A percentile compares a stretch with the other conserved stretches of the same genome.
Conservation (phyloP, 2,329 filamentous ascomycete genomes). For the Aspergillus neoniger region DNA sequence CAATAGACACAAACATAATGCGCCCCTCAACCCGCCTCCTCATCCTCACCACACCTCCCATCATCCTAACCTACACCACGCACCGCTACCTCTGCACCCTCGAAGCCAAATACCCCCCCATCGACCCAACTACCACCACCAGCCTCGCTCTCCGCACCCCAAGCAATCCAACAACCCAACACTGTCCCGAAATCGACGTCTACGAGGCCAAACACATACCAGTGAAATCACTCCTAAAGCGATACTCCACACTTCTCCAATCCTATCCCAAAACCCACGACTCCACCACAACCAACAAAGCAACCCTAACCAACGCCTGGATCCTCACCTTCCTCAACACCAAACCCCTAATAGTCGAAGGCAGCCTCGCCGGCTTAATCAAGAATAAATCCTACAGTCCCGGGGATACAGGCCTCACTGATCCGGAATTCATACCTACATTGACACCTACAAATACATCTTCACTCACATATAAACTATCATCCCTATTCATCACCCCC, state of each 20-base stretch:
- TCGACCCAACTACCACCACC: conserved; percentile 17
- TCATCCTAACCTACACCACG: conserved; percentile 21
- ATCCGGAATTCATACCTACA: neutral
- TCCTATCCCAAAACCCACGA: neutral
- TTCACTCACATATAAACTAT: no score
- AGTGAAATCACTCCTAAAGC: conserved; percentile 14
- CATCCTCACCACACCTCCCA: conserved; percentile 17
- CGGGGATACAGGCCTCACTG: conserved; percentile 21
- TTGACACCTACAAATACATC: conserved; percentile 8
- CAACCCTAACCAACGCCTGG: conserved; percentile 25
- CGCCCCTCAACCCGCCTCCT: conserved; percentile 2
- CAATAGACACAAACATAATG: neutral
- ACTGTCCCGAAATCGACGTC: conserved; percentile 28
- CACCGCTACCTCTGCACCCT: conserved; percentile 26
- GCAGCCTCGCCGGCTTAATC: conserved; percentile 21
- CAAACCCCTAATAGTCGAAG: conserved; percentile 21
- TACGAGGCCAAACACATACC: conserved; percentile 26
- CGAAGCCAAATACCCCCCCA: conserved; percentile 30
- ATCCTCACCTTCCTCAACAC: conserved; percentile 23
- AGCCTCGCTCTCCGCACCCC: conserved; percentile 25
- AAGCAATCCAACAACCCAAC: conserved; percentile 17
- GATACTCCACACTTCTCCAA: neutral
- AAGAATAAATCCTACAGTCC: conserved; percentile 12
- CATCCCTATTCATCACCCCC: conserved; percentile 10
- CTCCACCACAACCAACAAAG: neutral